Percentiles rank a stretch among this genome's conserved stretches.
These are phyloP conservation scores for Ogataea parapolymorpha DNA, from an alignment of 805 yeast genomes.

Conservation along the genomic window DNA sequence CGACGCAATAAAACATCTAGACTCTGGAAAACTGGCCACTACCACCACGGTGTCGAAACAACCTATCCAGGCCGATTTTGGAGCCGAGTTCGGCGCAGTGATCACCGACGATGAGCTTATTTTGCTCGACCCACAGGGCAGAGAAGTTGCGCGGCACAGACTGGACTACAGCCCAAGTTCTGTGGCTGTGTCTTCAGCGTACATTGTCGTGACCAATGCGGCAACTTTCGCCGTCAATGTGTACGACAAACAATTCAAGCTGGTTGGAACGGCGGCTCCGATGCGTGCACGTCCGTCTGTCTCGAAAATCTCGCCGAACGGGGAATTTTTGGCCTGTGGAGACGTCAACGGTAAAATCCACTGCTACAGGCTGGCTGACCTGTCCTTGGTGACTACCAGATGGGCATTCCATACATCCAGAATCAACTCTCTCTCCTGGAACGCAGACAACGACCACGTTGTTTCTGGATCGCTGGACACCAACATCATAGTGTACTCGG, in stretches of 20 bases:
- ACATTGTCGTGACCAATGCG: slow-evolving; percentile 50
- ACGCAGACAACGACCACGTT: slow-evolving; percentile 63
- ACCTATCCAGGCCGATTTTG: slow-evolving; percentile 44
- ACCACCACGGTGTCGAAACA: slow-evolving; percentile 42
- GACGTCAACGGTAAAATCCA: slow-evolving; percentile 83
- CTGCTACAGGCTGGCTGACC: slow-evolving; percentile 57
- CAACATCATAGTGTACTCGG: slow-evolving; percentile 74
- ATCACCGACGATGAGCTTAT: slow-evolving; percentile 43
- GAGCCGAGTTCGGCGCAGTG: slow-evolving; percentile 38
- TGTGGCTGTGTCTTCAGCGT: slow-evolving; percentile 40
- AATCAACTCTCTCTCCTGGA: slow-evolving; percentile 78
- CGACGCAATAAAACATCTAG: slow-evolving; percentile 54
- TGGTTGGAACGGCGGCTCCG: slow-evolving; percentile 29
- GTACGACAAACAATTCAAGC: slow-evolving; percentile 29
- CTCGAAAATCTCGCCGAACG: slow-evolving; percentile 69
- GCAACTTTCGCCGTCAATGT: slow-evolving; percentile 38
- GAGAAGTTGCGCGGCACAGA: slow-evolving; percentile 25
- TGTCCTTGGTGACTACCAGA: slow-evolving; percentile 67
- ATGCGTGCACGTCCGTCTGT: slow-evolving; percentile 61
- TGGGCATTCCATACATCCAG: slow-evolving; percentile 95
- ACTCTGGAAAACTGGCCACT: slow-evolving; percentile 22
- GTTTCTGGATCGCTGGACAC: slow-evolving; percentile 85
- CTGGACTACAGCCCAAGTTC: slow-evolving; percentile 43
- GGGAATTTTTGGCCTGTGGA: slow-evolving; percentile 72
- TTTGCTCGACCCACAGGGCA: slow-evolving; percentile 33